Evolutionary conservation across 1,284 basidiomycete species (phyloP), one percentile per base, ranked within the genome.

Genomic region (Xerocomus nothofagi): DNA sequence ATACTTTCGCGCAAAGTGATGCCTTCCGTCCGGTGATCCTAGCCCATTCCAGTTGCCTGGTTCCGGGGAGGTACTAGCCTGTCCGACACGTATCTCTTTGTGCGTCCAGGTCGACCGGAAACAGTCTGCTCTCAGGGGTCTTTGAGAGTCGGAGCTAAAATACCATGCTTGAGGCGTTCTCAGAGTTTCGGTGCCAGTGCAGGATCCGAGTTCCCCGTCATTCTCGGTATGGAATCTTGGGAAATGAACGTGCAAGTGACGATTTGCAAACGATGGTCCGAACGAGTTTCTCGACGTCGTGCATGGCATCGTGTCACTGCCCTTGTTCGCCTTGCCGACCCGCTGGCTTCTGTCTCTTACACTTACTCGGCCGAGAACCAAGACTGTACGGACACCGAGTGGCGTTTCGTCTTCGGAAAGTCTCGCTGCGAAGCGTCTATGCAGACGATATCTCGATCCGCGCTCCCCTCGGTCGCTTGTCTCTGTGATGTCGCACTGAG

Each of bases 101-200:
- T 80, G 80, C 1, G 79, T 80, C 14, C 80, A 82, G 54, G 58
- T 81, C 36, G 71, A 79, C 49, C 82, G 80, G 80, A 41, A 60
- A 6, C 53, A 40, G 11, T 69, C 71, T 9, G 58, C 68, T 12
- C 59, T 80, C 39, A 56, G 54, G 5, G 70, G 72, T 48, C 71
- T 82, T 12, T 65, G 66, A n/a, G 66, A 63, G 18, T 62, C 82
- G 31, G 73, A 79, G 50, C 63, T 81, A 55, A 79, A 72, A 54
- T 82, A 77, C 51, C 77, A 80, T 17, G 72, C 80, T 1, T 67
- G 57, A 30, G 74, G 79, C 34, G 77, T 82, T 77, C 40, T 51
- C 61, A 0, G 69, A 80, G 47, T 80, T 82, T 49, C 50, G 56
- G 56, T 10, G 65, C 62, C 1, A 80, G 72, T 52, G 70, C 72